Evolutionary conservation across 805 yeast genomes (phyloP), one percentile per base, ranked within the genome.

Genomic region (Candida ovalis): DNA sequence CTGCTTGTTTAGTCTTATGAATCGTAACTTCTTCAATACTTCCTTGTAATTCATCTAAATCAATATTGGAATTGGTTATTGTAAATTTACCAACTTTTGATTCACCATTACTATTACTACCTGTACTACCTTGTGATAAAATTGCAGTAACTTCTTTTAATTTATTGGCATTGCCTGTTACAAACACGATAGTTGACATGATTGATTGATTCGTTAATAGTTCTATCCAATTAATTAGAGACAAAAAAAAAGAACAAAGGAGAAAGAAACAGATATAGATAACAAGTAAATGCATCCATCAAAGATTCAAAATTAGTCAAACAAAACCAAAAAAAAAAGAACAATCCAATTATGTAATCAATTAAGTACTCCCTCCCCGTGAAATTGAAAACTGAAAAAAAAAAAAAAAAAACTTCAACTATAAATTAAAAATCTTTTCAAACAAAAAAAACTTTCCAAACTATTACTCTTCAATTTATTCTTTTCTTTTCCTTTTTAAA

Each of bases 31-130:
- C 87, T 38, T 83, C 84, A 42, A 90, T 77, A 21, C 92, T 69
- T 27, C 97, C 99, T 69, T 94, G 99, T 41, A 94, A 68, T 69
- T 94, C 99, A 44, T 84, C 94, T 18, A 94, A 72, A 62, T 94
- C 99, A 28, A 95, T 63, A 28, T 82, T 73, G 51, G 78, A 69
- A 67, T 86, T 90, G 21, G 72, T 71, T 48, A 94, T 76, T 33
- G 60, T 66, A 64, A 59, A 78, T 18, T 70, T 66, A 4, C 84
- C 86, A 17, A 80, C 78, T 43, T 56, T 59, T 13, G 66, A 50
- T 19, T 70, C 60, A 12, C 47, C 67, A 19, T 53, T 63, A 17
- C 21, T 15, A 10, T 30, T 8, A n/a, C n/a, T 19, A 25, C 62
- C 55, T 40, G 44, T 62, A 59, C 42, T 40, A 22, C 67, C 71